A percentile compares a stretch with the other conserved stretches of the same genome.
Evolutionary conservation across 768 basidiomycete species (phyloP).

Genomic region (Asterophora parasitica): DNA sequence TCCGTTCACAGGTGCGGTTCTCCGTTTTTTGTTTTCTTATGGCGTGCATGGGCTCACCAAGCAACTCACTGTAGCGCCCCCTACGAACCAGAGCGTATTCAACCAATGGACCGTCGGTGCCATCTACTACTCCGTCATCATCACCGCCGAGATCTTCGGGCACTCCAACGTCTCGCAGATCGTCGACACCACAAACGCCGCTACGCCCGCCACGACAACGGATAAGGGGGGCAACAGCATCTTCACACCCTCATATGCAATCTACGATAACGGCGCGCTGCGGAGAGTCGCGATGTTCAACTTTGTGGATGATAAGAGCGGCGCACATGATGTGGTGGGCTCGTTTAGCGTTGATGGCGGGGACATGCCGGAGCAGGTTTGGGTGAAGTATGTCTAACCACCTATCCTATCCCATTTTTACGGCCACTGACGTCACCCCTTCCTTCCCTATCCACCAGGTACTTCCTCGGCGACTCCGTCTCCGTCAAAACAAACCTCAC

Average conservation of each 20-base stretch:
- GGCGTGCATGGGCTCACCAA: neutral
- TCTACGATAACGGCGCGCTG: slow-evolving; percentile 67
- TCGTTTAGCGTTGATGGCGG: slow-evolving; percentile 44
- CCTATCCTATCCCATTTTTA: no score
- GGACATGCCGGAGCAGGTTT: slow-evolving; percentile 40
- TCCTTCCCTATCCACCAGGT: slow-evolving; percentile 29
- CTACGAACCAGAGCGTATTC: slow-evolving; percentile 49
- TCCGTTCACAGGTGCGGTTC: slow-evolving; percentile 53
- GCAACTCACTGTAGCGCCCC: slow-evolving; percentile 28
- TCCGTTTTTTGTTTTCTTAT: neutral
- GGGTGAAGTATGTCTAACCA: slow-evolving; percentile 44
- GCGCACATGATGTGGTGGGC: slow-evolving; percentile 48
- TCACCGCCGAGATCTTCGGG: slow-evolving; percentile 70
- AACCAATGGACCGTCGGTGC: slow-evolving; percentile 73
- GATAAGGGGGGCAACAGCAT: slow-evolving; percentile 27
- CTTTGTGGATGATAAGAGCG: slow-evolving; percentile 57
- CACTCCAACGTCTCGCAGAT: slow-evolving; percentile 58
- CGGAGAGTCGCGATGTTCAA: slow-evolving; percentile 68
- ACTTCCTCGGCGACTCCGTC: slow-evolving; percentile 52
- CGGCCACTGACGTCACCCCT: no score
- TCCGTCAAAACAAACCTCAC: slow-evolving; percentile 61
- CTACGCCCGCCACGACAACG: no score
- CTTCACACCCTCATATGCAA: slow-evolving; percentile 63
- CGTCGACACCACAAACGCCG: slow-evolving; percentile 49
- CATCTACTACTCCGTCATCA: slow-evolving; percentile 68